Base-by-base conservation (phyloP, 2,329 filamentous ascomycete genomes). In the Hortaea sp. region DNA sequence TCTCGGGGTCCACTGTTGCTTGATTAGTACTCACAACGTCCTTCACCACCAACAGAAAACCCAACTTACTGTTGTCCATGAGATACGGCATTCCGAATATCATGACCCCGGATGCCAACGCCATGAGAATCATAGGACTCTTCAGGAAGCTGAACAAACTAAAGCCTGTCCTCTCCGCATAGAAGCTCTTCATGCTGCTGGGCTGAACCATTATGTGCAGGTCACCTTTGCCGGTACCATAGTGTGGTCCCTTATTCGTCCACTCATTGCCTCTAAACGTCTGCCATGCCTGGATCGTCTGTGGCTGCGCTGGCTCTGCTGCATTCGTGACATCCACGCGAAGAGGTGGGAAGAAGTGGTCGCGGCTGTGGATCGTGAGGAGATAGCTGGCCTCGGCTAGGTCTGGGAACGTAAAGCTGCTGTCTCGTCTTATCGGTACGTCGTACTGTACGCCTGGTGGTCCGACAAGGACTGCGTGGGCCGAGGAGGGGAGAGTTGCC, bases 71-170 rank as follows among this genome's bases (percentile, higher is more conserved):
- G 64, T 92, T 95, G 43, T 97, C 89, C 71, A 97, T 81, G 46
- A 98, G 67, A 67, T 95, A 92, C 10, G 92, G 92, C 85, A 97
- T 87, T 55, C 89, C 89, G 58, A 97, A 76, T 52, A 95, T 88
- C 54, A 95, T 72, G 5, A 71, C 82, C 72, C 95, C 79, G 51
- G 83, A 88, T 35, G 92, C 81, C 31, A 94, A 68, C 4, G 84
- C 88, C 72, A 98, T 84, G 50, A 98, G 76, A 53, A 97, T 95
- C 88, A 97, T 97, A 3, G 92, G 92, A 63, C 87, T 95, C 73
- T 92, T 92, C 58, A 95, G 73, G 46, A 95, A 81, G 48, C 78
- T 79, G 47, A 95, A 61, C n/a, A 89, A 27, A 41, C 55, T 63
- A 54, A 66, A 95, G 55, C 78, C 79, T 49, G 77, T 74, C 59